These are phyloP conservation scores for Mortierella sp. DNA, from an alignment of 371 early-diverging fungal species.

Conservation along the genomic window DNA sequence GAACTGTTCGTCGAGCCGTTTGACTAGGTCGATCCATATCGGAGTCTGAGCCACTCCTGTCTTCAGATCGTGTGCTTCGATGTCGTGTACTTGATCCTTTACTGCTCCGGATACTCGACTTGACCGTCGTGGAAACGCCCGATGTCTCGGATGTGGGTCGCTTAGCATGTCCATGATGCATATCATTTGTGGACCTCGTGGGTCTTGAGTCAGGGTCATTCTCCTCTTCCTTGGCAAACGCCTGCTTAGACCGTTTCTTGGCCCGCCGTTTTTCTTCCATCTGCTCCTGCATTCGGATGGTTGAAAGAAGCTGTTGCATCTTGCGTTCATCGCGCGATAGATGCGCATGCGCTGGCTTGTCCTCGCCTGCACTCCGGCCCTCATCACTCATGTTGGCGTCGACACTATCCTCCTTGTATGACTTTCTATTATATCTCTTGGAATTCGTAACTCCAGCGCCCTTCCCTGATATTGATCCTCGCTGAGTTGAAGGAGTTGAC, in stretches of 20 bases:
- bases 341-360: slow-evolving; percentile 19
- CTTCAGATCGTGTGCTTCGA: slow-evolving; percentile 17
- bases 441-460: neutral
- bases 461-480: neutral
- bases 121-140: too few species aligned
- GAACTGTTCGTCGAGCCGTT: slow-evolving; percentile 20
- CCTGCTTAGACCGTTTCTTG: slow-evolving; percentile 29
- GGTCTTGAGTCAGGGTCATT: slow-evolving; percentile 23
- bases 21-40: slow-evolving; percentile 4
- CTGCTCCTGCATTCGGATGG: slow-evolving; percentile 59
- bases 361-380: slow-evolving; percentile 30
- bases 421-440: slow-evolving; percentile 15
- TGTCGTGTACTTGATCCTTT: too few species aligned
- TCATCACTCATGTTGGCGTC: slow-evolving; percentile 36
- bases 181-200: too few species aligned
- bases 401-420: slow-evolving; percentile 53
- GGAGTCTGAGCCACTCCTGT: slow-evolving; percentile 29
- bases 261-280: slow-evolving; percentile 48
- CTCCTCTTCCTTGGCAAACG: slow-evolving; percentile 47
- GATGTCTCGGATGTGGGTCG: too few species aligned
- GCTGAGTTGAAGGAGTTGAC: neutral
- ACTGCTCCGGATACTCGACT: too few species aligned
- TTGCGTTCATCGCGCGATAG: slow-evolving; percentile 78
- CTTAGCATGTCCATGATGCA: too few species aligned
- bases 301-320: slow-evolving; percentile 70